A percentile compares a stretch with the other conserved stretches of the same genome.
Conservation (phyloP, 1,284 basidiomycete species). For the Sporisorium scitamineum region DNA sequence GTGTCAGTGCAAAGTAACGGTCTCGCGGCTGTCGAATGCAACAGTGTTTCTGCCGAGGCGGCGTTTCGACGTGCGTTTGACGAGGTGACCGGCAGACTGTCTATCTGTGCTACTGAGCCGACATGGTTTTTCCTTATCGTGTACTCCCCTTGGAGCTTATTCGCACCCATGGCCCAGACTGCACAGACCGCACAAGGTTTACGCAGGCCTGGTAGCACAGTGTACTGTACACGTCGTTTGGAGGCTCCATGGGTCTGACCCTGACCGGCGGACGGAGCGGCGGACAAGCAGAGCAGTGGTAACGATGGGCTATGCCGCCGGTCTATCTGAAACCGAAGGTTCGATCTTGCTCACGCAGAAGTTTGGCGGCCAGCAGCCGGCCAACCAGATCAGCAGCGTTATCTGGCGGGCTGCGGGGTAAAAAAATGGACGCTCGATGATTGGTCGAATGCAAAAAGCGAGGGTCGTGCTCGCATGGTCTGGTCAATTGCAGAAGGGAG, state of each 20-base stretch:
- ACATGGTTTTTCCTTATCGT: neutral
- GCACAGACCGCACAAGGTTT: no score
- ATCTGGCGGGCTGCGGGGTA: constrained; percentile 7
- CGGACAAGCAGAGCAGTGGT: neutral
- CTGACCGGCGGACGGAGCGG: neutral
- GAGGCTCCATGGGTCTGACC: neutral
- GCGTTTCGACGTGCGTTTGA: neutral
- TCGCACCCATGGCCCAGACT: neutral
- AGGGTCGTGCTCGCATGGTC: neutral
- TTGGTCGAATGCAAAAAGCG: neutral
- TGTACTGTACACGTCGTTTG: neutral
- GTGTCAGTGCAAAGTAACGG: no score
- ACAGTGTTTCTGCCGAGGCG: neutral
- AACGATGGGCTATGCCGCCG: neutral
- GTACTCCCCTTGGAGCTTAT: neutral
- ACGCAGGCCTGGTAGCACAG: neutral
- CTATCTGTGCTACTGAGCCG: neutral
- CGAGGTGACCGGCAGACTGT: neutral
- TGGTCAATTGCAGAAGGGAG: neutral
- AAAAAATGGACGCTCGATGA: neutral
- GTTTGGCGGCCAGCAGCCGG: neutral
- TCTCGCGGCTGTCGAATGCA: neutral
- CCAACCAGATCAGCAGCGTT: neutral
- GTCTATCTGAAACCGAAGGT: constrained; percentile 1
- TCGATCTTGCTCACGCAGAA: neutral